Conservation (phyloP, 805 yeast genomes). For the Ogataea ganodermae region DNA sequence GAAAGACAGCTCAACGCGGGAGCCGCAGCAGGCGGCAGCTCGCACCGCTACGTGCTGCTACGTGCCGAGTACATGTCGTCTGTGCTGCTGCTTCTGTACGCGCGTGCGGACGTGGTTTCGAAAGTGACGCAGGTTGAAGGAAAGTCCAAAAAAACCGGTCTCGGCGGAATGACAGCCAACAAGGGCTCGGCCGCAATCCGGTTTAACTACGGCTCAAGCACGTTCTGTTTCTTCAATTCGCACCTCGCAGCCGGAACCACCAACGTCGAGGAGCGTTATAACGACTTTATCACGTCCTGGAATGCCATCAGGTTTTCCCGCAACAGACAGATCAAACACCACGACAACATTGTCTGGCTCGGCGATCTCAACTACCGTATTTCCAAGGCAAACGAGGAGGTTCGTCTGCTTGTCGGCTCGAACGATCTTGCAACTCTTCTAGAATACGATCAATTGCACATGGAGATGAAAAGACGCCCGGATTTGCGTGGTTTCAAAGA, state of each 20-base stretch:
- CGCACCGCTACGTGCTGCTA: slow-evolving; percentile 54
- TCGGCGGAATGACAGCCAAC: slow-evolving; percentile 96
- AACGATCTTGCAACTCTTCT: slow-evolving; percentile 53
- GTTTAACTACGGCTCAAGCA: slow-evolving; percentile 76
- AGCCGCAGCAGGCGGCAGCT: background rate
- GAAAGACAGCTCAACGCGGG: slow-evolving; percentile 56
- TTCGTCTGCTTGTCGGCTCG: slow-evolving; percentile 52
- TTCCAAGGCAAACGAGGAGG: slow-evolving; percentile 69
- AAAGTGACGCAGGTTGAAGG: slow-evolving; percentile 85
- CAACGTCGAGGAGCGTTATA: slow-evolving; percentile 81
- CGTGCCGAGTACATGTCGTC: slow-evolving; percentile 80
- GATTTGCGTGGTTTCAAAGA: slow-evolving; percentile 80
- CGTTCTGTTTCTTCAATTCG: slow-evolving; percentile 82
- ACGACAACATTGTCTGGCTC: slow-evolving; percentile 87
- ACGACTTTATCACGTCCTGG: slow-evolving; percentile 75
- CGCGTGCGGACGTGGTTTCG: slow-evolving; percentile 46
- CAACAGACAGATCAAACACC: slow-evolving; percentile 74
- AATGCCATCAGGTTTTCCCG: slow-evolving; percentile 79
- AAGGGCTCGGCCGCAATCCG: slow-evolving; percentile 96
- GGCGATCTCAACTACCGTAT: slow-evolving; percentile 94
- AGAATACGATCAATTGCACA: slow-evolving; percentile 74
- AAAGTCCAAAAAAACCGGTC: slow-evolving; percentile 91
- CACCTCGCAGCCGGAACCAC: slow-evolving; percentile 92
- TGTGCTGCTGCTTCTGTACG: slow-evolving; percentile 63
- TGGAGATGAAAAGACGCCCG: slow-evolving; percentile 69